Percentiles rank a stretch among this genome's conserved stretches.
phyloP scores from a whole-genome alignment of 176 grass and related monocot genomes.

The Elaeis guineensis region DNA sequence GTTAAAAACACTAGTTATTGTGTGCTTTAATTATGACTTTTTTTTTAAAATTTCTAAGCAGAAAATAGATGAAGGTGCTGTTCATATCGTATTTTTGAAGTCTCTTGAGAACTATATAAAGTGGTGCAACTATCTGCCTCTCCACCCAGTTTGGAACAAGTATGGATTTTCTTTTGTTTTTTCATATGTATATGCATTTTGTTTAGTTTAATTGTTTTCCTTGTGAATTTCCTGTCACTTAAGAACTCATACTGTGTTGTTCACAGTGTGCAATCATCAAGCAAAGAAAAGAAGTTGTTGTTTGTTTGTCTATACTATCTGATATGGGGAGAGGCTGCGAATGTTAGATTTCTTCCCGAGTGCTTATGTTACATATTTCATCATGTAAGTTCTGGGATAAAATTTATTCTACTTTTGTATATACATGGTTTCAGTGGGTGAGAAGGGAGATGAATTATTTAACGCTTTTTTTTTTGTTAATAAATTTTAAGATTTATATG shows the following conservation, averaged over 20 bases:
- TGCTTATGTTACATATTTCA: conserved; percentile 95
- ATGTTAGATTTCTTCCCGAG: conserved; percentile 83
- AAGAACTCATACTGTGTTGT: conserved; percentile 24
- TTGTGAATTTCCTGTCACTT: conserved; percentile 6
- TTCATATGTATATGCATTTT: neutral
- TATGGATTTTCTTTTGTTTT: conserved; percentile 27
- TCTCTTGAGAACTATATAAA: conserved; percentile 92
- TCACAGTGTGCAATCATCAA: conserved; percentile 47
- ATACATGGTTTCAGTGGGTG: no score
- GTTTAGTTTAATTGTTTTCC: neutral
- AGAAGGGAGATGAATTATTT: no score
- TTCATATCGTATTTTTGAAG: conserved; percentile 60
- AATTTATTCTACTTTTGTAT: no score
- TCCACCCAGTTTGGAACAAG: conserved; percentile 59
- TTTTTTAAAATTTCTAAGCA: conserved; percentile 30
- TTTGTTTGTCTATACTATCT: conserved; percentile 88
- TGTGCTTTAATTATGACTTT: conserved; percentile 10
- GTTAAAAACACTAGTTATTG: no score
- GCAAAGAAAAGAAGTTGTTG: conserved; percentile 85
- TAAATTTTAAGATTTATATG: no score
- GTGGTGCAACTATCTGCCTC: conserved; percentile 84
- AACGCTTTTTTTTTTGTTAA: no score
- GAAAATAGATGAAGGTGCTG: conserved; percentile 85
- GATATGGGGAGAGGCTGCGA: conserved; percentile 97
- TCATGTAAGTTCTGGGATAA: conserved; percentile 51